Base-by-base conservation (phyloP, 2,329 filamentous ascomycete genomes). In the Elsinoe ampelina region DNA sequence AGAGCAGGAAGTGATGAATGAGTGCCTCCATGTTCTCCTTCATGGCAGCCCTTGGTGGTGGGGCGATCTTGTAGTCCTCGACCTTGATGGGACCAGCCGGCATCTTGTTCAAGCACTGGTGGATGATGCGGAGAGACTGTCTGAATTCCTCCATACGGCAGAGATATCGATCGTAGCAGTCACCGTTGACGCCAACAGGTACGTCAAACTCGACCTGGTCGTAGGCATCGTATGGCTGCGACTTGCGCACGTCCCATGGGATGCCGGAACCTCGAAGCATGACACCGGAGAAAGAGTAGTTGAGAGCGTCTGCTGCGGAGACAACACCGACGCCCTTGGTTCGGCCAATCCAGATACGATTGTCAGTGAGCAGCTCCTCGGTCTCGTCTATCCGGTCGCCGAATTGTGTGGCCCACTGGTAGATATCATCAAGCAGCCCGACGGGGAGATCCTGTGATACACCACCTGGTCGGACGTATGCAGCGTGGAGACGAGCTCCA, bases 11-110 rank as follows among this genome's bases (percentile, higher is more conserved):
- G 79, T 98, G 93, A 77, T 98, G 93, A 71, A 98, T 98, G 42
- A 98, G 82, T 38, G 93, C 91, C 77, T 98, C 93, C 95, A 98
- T 98, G 79, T 98, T 98, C 83, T 98, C 93, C 82, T 98, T 98
- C 93, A 98, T 98, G 68, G 93, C 93, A 43, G 89, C 80, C 68
- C 93, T 85, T n/a, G 93, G 95, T 61, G 93, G 93, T 19, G 93
- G 93, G 2, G 89, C 87, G 68, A 98, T 83, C 83, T 98, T 98
- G 84, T 97, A 98, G 75, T 98, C 93, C 75, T 98, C 93, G 41
- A 96, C 89, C 64, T 92, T 87, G 70, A 97, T 82, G 54, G 93
- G 93, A 26, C 93, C 93, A 50, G 88, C 81, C 50, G 95, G 92
- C 89, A 98, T 98, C 79, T 98, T 89, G 81, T 98, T 97, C 66